Conservation (phyloP, 345 rosid genomes). For the Aegle marmelos region DNA sequence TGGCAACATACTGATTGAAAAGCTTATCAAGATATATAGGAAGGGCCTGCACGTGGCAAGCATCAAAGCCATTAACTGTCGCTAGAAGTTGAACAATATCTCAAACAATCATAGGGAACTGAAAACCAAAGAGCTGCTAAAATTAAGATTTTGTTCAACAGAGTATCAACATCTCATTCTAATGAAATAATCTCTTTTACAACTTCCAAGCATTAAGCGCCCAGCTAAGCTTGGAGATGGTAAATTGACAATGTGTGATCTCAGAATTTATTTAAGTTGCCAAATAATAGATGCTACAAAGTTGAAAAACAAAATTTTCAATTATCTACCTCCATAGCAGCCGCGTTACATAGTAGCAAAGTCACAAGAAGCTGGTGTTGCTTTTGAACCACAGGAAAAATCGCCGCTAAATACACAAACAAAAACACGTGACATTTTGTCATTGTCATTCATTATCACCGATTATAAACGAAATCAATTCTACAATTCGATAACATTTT, state of each 20-base stretch:
- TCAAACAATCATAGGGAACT: not conserved
- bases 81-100: not conserved
- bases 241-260: not conserved
- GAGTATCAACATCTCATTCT: not conserved
- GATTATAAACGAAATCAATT: too few species aligned
- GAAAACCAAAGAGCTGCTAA: not conserved
- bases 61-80: constrained; percentile 4
- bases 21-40: constrained; percentile 89
- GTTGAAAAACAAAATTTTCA: not conserved
- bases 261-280: not conserved
- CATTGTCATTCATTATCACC: too few species aligned
- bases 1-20: constrained; percentile 88
- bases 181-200: not conserved
- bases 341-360: constrained; percentile 82
- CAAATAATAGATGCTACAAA: not conserved
- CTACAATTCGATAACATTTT: not conserved
- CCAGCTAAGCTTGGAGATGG: not conserved
- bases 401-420: constrained; percentile 46
- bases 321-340: constrained; percentile 78
- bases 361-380: constrained; percentile 98
- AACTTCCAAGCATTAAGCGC: not conserved
- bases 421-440: too few species aligned
- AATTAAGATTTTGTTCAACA: not conserved
- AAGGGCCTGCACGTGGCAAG: constrained; percentile 65
- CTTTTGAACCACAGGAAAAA: constrained; percentile 87